Percentiles rank a stretch among this genome's conserved stretches.
Conservation (phyloP, 257 asterid genomes). For the Solanum peruvianum region DNA sequence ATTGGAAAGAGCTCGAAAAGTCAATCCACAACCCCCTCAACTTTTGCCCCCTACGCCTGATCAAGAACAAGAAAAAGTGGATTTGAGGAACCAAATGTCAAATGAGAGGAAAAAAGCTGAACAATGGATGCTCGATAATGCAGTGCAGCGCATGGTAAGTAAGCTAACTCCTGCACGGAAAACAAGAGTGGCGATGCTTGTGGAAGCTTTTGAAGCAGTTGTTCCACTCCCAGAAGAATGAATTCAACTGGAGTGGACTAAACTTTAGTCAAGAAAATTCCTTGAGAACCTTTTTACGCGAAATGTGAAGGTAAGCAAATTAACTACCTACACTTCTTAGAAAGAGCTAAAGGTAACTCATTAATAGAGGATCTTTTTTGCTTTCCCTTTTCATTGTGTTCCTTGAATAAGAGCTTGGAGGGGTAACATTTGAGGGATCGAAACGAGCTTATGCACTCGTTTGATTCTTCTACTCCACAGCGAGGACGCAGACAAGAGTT, state of each 20-base stretch:
- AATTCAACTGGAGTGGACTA: background rate
- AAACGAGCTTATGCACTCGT: background rate
- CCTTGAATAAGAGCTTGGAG: background rate
- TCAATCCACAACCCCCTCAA: conserved; percentile 9
- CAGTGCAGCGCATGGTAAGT: conserved; percentile 67
- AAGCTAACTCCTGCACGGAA: conserved; percentile 66
- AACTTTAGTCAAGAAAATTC: background rate
- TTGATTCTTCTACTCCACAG: background rate
- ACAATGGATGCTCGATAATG: conserved; percentile 97
- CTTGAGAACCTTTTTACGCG: background rate
- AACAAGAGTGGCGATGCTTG: conserved; percentile 84
- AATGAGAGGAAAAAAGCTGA: conserved; percentile 77
- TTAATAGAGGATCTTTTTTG: background rate
- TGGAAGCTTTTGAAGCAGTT: conserved; percentile 94
- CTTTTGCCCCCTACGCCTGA: conserved; percentile 12
- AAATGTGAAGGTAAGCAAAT: background rate
- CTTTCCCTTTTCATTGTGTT: background rate
- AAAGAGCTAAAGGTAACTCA: background rate
- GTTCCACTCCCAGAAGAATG: conserved; percentile 72
- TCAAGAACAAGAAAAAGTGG: conserved; percentile 35
- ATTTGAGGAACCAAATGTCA: conserved; percentile 52
- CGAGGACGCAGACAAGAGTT: background rate
- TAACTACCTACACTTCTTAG: background rate
- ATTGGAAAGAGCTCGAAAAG: conserved; percentile 51
- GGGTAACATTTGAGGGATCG: background rate